Evolutionary conservation across 768 basidiomycete genomes (phyloP), one percentile per base, ranked within the genome.

Genomic region (Rhodotorula toruloides): DNA sequence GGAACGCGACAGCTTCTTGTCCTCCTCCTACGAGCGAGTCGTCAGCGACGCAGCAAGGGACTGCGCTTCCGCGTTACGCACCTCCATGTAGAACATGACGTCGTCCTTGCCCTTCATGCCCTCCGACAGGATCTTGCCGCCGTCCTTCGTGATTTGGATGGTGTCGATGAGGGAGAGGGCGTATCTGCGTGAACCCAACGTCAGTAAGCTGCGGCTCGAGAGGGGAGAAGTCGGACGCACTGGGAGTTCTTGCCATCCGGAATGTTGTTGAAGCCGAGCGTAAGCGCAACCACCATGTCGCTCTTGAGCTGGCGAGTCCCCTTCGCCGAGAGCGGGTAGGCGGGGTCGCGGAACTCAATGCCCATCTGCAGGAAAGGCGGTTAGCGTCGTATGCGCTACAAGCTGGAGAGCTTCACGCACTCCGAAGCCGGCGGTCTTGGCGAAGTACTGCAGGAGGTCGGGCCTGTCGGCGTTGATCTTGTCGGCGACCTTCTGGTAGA

Each of bases 261-360:
- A 54, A 99, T 80, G 66, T 89, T 89, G 34, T 86, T 82, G 77
- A 98, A 91, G 5, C 92, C 92, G 54, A 98, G 81, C 27, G 84
- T 83, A 39, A 99, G 80, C 74, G 87, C 89, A 76, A 96, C 81
- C 34, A 90, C 83, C 92, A 94, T 96, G 74, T 87, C 86, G 58
- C 85, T 80, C 74, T 84, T 85, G 54, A 97, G 76, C 21, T 78
- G 79, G 16, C 87, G 85, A 11, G 79, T 79, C 73, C 90, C 94
- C 80, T 94, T 98, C 13, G 85, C 69, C 9, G 87, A 87, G 43
- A 98, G 80, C 19, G 92, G 79, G 76, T 92, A 96, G 0, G 85
- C 81, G 16, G 87, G 84, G 75, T 99, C 94, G 47, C 92, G 85
- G 79, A 93, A 97, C 77, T 99, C 94, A 75, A 97, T 85, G 11